Percentiles rank a stretch among this genome's conserved stretches.
Evolutionary conservation across 1,284 basidiomycete species (phyloP).

Genomic region (Mycena sp.): DNA sequence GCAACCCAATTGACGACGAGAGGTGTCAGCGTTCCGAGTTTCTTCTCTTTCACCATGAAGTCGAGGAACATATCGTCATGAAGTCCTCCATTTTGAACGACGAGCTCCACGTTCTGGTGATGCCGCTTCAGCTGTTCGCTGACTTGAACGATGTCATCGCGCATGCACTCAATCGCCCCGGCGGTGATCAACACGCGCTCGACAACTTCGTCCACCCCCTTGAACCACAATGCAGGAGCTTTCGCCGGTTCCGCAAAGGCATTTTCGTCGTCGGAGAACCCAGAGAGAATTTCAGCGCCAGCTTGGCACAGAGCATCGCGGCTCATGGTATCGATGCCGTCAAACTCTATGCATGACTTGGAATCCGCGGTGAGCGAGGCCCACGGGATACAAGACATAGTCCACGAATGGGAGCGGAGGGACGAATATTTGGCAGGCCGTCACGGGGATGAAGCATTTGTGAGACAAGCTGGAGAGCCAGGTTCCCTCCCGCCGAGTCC

Average conservation of each 20-base stretch:
- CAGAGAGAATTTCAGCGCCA: conserved; percentile 34
- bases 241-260: conserved; percentile 45
- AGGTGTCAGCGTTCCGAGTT: conserved; percentile 31
- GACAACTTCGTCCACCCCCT: conserved; percentile 41
- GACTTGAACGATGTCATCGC: conserved; percentile 46
- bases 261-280: conserved; percentile 35
- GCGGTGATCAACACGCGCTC: conserved; percentile 46
- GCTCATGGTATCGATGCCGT: conserved; percentile 42
- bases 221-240: conserved; percentile 46
- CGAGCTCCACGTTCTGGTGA: conserved; percentile 38
- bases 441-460: conserved; percentile 43
- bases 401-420: conserved; percentile 38
- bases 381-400: conserved; percentile 52
- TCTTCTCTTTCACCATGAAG: conserved; percentile 25
- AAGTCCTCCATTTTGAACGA: conserved; percentile 44
- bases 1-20: conserved; percentile 39
- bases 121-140: conserved; percentile 36
- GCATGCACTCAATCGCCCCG: conserved; percentile 46
- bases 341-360: conserved; percentile 38
- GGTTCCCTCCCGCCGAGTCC: conserved; percentile 56
- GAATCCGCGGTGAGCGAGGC: conserved; percentile 36
- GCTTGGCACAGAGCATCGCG: neutral
- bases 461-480: conserved; percentile 54
- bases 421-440: conserved; percentile 32
- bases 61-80: conserved; percentile 44